These are phyloP conservation scores for Colletotrichum cuscutae DNA, from an alignment of 2,329 filamentous ascomycete species.

Conservation along the genomic window DNA sequence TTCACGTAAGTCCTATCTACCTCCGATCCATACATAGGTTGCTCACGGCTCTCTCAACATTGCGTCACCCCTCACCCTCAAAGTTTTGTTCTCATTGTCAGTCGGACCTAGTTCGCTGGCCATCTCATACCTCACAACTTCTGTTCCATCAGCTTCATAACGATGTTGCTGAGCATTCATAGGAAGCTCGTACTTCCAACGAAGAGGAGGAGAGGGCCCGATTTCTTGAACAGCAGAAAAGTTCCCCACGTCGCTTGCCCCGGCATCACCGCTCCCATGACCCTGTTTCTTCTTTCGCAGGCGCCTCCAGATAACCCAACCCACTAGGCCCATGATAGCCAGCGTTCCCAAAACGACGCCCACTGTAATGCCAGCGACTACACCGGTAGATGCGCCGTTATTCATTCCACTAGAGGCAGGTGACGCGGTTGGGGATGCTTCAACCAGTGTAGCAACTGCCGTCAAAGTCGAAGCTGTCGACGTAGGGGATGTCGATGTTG, in stretches of 20 bases:
- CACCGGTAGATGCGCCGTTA: not conserved
- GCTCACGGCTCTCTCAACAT: not conserved
- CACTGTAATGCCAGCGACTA: not conserved
- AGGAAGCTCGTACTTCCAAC: not conserved
- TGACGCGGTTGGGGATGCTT: not conserved
- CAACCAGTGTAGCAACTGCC: no score
- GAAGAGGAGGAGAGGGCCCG: not conserved
- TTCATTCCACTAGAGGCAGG: not conserved
- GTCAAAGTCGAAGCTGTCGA: not conserved
- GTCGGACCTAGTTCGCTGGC: no score
- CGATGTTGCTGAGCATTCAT: not conserved
- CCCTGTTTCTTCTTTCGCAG: not conserved
- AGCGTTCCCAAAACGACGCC: not conserved
- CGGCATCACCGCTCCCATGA: no score
- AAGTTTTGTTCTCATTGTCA: not conserved
- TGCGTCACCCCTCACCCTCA: not conserved
- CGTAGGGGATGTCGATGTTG: not conserved
- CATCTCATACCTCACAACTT: not conserved
- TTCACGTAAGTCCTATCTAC: no score
- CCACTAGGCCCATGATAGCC: not conserved
- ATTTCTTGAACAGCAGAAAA: not conserved
- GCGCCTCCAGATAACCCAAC: not conserved
- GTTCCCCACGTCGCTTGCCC: not conserved
- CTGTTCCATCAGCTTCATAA: not conserved
- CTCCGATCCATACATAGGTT: no score